Evolutionary conservation across 208 protist species (phyloP).

Genomic region (Naegleria gruberi): DNA sequence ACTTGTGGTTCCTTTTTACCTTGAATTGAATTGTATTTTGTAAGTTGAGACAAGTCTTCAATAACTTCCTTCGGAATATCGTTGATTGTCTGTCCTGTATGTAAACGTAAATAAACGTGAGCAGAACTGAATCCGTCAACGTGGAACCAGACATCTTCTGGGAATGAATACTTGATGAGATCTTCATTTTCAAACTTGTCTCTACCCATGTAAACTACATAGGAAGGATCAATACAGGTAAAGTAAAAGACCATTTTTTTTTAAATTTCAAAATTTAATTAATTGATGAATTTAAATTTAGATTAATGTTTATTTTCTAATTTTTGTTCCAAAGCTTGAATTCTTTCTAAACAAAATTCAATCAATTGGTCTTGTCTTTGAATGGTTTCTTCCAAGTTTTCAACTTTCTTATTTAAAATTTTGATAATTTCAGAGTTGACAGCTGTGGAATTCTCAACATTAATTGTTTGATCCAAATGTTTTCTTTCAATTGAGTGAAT

Average conservation of each 20-base stretch:
- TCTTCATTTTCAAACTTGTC: conserved; percentile 99
- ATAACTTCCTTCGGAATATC: conserved; percentile 80
- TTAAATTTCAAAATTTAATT: background rate
- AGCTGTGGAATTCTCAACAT: no score
- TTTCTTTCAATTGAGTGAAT: no score
- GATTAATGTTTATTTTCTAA: no score
- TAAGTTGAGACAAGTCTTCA: conserved; percentile 89
- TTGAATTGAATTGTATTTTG: conserved; percentile 92
- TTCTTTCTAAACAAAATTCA: conserved; percentile 18
- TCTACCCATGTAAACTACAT: conserved; percentile 90
- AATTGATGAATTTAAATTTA: background rate
- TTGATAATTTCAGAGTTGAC: background rate
- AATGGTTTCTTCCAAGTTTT: background rate
- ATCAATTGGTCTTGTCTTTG: conserved; percentile 14
- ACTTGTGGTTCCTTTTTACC: conserved; percentile 81
- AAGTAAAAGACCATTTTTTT: conserved; percentile 80
- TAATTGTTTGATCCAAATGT: no score
- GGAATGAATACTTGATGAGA: conserved; percentile 89
- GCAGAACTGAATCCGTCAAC: conserved; percentile 91
- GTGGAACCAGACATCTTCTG: conserved; percentile 97
- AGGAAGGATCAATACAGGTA: conserved; percentile 66
- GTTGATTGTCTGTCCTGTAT: conserved; percentile 61
- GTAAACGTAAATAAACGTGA: conserved; percentile 91
- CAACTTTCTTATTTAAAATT: background rate
- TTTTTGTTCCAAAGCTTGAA: background rate